phyloP scores from a whole-genome alignment of 2,329 filamentous ascomycete genomes.

The Aspergillus tubingensis region DNA sequence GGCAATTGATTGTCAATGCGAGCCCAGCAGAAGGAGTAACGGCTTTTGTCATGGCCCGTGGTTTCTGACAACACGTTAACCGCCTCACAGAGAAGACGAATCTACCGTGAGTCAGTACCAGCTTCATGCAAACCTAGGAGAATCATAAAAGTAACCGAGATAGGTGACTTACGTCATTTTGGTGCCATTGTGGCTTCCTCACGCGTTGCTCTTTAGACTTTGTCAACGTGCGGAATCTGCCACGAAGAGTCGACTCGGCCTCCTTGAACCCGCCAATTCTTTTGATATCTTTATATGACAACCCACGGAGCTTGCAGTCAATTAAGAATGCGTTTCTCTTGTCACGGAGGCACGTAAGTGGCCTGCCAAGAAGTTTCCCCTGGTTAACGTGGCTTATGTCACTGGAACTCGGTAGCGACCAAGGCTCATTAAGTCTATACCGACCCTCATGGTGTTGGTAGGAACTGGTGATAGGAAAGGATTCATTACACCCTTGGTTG shows the following conservation, averaged over 20 bases:
- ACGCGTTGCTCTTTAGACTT: slow-evolving; percentile 49
- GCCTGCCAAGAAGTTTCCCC: slow-evolving; percentile 3
- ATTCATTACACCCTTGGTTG: background rate
- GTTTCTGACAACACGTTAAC: slow-evolving; percentile 32
- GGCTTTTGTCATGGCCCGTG: slow-evolving; percentile 4
- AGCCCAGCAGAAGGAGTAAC: slow-evolving; percentile 8
- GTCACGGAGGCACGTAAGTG: slow-evolving; percentile 22
- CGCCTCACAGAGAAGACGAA: slow-evolving; percentile 44
- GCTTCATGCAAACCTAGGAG: background rate
- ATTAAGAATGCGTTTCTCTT: slow-evolving; percentile 44
- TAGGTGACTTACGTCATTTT: slow-evolving; percentile 44
- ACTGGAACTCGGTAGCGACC: background rate
- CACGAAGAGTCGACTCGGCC: slow-evolving; percentile 52
- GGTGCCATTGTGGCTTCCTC: slow-evolving; percentile 48
- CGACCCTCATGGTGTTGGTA: background rate
- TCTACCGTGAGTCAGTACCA: slow-evolving; percentile 29
- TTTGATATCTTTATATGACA: slow-evolving; percentile 53
- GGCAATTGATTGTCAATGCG: slow-evolving; percentile 24
- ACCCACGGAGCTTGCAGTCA: slow-evolving; percentile 41
- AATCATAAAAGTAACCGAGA: background rate
- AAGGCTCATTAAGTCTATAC: background rate
- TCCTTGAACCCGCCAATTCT: slow-evolving; percentile 45
- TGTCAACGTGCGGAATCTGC: slow-evolving; percentile 49
- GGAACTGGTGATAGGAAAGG: background rate
- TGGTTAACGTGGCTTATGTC: background rate